These are phyloP conservation scores for Termitomyces sp. DNA, from an alignment of 768 basidiomycete genomes.

Conservation along the genomic window DNA sequence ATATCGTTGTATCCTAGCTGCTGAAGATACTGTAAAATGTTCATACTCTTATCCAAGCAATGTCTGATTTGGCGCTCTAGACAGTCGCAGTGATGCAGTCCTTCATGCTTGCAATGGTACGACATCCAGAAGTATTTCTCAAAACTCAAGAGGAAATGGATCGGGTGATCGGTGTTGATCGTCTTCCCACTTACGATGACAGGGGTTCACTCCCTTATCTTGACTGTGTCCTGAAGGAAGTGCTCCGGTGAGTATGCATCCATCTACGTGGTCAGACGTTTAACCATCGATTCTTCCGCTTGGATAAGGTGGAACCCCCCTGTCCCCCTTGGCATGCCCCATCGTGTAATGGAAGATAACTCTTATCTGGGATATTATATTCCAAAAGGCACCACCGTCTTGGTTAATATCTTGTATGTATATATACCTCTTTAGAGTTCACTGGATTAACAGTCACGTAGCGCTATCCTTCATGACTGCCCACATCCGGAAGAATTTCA, in stretches of 20 bases:
- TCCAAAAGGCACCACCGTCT: constrained; percentile 36
- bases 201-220: constrained; percentile 41
- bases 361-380: constrained; percentile 40
- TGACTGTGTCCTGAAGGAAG: constrained; percentile 41
- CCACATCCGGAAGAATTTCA: constrained; percentile 38
- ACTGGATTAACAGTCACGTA: constrained; percentile 10
- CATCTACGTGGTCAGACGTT: not conserved
- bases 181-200: constrained; percentile 42
- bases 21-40: constrained; percentile 31
- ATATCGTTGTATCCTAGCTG: constrained; percentile 20
- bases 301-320: constrained; percentile 38
- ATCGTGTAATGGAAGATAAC: constrained; percentile 47
- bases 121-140: constrained; percentile 42
- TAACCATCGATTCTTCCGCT: constrained; percentile 1
- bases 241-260: constrained; percentile 30
- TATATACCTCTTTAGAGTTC: not conserved
- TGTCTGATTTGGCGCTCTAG: constrained; percentile 23
- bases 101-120: constrained; percentile 50
- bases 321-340: constrained; percentile 46
- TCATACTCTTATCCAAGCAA: not conserved
- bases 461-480: constrained; percentile 39
- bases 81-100: constrained; percentile 43
- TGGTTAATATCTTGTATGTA: constrained; percentile 39
- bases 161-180: constrained; percentile 32
- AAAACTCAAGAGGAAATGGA: constrained; percentile 51